Evolutionary conservation across 257 asterid species (phyloP).

Genomic region (Capsicum pubescens): DNA sequence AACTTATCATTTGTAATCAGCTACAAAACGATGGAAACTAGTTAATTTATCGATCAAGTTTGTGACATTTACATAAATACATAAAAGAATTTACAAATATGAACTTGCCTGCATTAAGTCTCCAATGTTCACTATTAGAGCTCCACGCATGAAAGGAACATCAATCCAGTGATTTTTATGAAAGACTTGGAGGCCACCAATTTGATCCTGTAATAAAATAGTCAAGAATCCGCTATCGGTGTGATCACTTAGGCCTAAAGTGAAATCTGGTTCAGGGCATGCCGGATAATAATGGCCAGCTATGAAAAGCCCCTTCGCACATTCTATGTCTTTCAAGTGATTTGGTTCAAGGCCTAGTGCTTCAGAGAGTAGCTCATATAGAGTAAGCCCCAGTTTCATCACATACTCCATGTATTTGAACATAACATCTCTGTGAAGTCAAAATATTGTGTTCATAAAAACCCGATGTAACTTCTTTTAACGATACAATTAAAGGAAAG

Average conservation of each 20-base stretch:
- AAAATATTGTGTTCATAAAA: neutral
- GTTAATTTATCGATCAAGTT: neutral
- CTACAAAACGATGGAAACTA: conserved; percentile 31
- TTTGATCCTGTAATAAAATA: conserved; percentile 49
- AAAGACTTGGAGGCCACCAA: conserved; percentile 60
- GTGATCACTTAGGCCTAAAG: conserved; percentile 44
- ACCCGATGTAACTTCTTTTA: neutral
- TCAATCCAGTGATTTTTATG: conserved; percentile 50
- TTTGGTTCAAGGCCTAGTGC: conserved; percentile 44
- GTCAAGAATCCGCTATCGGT: conserved; percentile 50
- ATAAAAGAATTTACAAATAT: neutral
- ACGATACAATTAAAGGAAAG: neutral
- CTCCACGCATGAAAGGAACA: conserved; percentile 52
- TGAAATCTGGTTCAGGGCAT: conserved; percentile 58
- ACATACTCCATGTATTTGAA: conserved; percentile 45
- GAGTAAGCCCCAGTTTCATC: conserved; percentile 37
- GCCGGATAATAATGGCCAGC: conserved; percentile 53
- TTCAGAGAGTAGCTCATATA: conserved; percentile 49
- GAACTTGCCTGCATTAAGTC: conserved; percentile 52
- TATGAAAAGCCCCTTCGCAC: conserved; percentile 39
- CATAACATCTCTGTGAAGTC: conserved; percentile 33
- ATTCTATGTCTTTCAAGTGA: conserved; percentile 47
- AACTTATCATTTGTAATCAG: conserved; percentile 43
- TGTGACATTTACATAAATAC: neutral
- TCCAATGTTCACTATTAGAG: conserved; percentile 50